Percentiles rank a stretch among this genome's conserved stretches.
These are phyloP conservation scores for Crithidia acanthocephali DNA, from an alignment of 208 protist genomes.

Conservation along the genomic window DNA sequence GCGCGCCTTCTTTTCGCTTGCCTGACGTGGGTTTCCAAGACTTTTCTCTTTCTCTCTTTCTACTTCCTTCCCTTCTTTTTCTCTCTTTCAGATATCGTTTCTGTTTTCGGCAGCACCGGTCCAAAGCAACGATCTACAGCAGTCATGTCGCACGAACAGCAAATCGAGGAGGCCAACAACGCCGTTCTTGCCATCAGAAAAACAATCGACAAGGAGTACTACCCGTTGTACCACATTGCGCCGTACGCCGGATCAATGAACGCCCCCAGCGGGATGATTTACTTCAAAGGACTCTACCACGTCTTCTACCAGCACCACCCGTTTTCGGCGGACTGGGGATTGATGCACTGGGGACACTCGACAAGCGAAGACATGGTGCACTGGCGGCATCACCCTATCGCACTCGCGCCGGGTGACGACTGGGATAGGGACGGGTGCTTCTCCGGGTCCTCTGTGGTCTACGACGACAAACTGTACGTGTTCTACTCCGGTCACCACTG, in stretches of 20 bases:
- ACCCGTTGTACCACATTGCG: slow-evolving; percentile 60
- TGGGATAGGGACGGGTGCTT: slow-evolving; percentile 71
- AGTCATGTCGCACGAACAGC: slow-evolving; percentile 47
- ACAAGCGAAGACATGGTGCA: slow-evolving; percentile 69
- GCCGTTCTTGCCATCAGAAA: slow-evolving; percentile 48
- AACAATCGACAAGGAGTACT: slow-evolving; percentile 45
- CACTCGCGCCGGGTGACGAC: slow-evolving; percentile 62
- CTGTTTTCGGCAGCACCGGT: neutral
- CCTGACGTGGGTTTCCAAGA: too few relatives aligned
- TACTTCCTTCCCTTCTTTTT: neutral
- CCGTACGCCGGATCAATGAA: slow-evolving; percentile 62
- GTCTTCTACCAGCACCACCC: slow-evolving; percentile 73
- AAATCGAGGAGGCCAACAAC: slow-evolving; percentile 46
- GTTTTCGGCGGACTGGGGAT: slow-evolving; percentile 42
- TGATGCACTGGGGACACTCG: slow-evolving; percentile 72
- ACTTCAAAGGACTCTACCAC: slow-evolving; percentile 63
- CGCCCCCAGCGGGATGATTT: slow-evolving; percentile 51
- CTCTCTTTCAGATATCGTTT: neutral
- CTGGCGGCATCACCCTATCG: slow-evolving; percentile 64
- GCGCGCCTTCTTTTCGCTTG: too few relatives aligned
- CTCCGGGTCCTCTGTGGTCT: slow-evolving; percentile 41
- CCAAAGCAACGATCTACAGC: too few relatives aligned
- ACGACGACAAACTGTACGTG: slow-evolving; percentile 65
- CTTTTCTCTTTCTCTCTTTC: neutral
- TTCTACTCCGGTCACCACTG: slow-evolving; percentile 76